Base-by-base conservation (phyloP, 805 yeast genomes). In the Candida arabinofermentans region DNA sequence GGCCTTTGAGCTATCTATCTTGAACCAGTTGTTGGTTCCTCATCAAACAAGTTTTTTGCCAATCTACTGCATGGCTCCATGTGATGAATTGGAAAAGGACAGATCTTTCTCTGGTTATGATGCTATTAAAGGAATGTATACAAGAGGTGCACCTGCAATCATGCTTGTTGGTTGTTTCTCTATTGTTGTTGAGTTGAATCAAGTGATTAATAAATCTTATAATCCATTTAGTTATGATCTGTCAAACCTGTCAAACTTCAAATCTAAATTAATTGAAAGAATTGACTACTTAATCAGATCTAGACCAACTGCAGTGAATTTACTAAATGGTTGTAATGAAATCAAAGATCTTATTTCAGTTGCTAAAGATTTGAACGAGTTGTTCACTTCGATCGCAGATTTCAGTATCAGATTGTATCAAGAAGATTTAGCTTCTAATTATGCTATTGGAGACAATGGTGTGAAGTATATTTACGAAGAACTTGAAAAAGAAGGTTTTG, bases 111-210 rank as follows among this genome's bases (percentile, higher is more conserved):
- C 89, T 59, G 97, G 95, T 3, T 87, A 67, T 63, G 71, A 73
- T 16, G 95, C 86, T n/a, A 91, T 91, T 61, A 82, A 80, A 57
- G 72, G 72, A 43, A 91, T 91, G 99, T 89, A 86, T 55, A 97
- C 95, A 4, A 74, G 99, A 60, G 99, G 99, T 29, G 99, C 99
- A 0, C 99, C 99, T 0, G 98, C 98, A 1, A 91, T 91, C 58
- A 97, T 97, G 47, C 86, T 91, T 43, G 97, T 91, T 2, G 98
- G 96, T 5, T 81, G 89, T 1, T 73, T 90, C 45, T 77, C 96
- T 2, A 75, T 91, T 3, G 82, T 86, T 2, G 79, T 85, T n/a
- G 96, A 91, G 50, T 63, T 78, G 3, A 65, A 64, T 42, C 54
- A 54, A 57, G 54, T 56, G 42, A 36, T 67, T 37, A 58, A 47